phyloP scores from a whole-genome alignment of 2,329 filamentous ascomycete species.

The Ophiostoma ips region DNA sequence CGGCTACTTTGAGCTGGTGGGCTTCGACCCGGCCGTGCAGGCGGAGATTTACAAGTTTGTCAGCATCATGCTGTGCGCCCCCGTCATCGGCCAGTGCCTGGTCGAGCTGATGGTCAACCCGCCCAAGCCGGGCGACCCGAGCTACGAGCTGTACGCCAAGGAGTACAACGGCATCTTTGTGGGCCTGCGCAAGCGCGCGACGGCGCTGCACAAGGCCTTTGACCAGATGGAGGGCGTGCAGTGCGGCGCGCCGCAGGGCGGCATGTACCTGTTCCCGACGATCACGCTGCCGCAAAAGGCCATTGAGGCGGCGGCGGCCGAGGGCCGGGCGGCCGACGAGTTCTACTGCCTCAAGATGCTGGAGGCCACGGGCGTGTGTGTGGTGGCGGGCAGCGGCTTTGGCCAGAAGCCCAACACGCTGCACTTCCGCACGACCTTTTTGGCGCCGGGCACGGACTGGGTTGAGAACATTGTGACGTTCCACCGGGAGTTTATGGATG shows the following conservation, averaged over 20 bases:
- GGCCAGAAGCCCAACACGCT: slow-evolving; percentile 83
- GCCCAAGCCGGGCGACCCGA: slow-evolving; percentile 68
- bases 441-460: slow-evolving; percentile 94
- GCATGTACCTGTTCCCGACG: slow-evolving; percentile 98
- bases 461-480: slow-evolving; percentile 76
- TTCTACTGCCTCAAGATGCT: slow-evolving; percentile 88
- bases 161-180: slow-evolving; percentile 77
- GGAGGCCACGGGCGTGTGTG: slow-evolving; percentile 86
- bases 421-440: slow-evolving; percentile 93
- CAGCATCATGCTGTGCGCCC: slow-evolving; percentile 90
- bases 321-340: slow-evolving; percentile 68
- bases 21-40: slow-evolving; percentile 73
- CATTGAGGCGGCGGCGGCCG: slow-evolving; percentile 56
- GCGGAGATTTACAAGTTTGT: slow-evolving; percentile 98
- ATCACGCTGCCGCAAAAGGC: slow-evolving; percentile 70
- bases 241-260: slow-evolving; percentile 78
- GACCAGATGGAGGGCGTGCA: slow-evolving; percentile 90
- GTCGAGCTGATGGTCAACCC: slow-evolving; percentile 98
- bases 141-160: slow-evolving; percentile 65
- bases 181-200: slow-evolving; percentile 65
- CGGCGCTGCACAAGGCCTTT: slow-evolving; percentile 81
- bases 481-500: slow-evolving; percentile 78
- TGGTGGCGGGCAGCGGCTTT: slow-evolving; percentile 85
- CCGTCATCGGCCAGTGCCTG: slow-evolving; percentile 89
- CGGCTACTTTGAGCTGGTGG: slow-evolving; percentile 91